Evolutionary conservation across 1,139 yeast genomes (phyloP), one percentile per base, ranked within the genome.

Genomic region (Sugiyamaella castrensis): DNA sequence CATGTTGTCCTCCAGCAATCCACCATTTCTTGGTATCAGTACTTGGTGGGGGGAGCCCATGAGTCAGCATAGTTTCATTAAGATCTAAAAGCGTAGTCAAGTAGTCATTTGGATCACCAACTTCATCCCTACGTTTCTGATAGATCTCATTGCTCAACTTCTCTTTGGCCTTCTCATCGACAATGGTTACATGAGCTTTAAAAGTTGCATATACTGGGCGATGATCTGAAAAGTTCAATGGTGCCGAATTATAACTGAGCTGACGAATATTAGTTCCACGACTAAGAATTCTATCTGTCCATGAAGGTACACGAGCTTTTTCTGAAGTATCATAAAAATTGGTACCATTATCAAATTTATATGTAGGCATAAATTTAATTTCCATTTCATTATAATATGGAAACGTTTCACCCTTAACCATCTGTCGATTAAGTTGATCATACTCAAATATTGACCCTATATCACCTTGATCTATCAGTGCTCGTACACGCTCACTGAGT

Each of bases 331-430:
- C 98, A 65, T 89, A 92, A 6, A 70, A 71, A 44, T 80, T 80
- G 0, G 96, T 87, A 2, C 95, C 95, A 51, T 87, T 88, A 64
- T 92, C 96, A 67, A 85, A 92, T 64, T 92, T 92, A 68, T 92
- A 92, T 0, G 98, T 92, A 9, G 98, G 98, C 43, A 83, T 77
- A 62, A 92, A 92, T 29, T 71, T 76, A 47, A 88, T 83, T 43
- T 79, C 81, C 71, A 82, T 85, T 68, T 94, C 99, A 58, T 81
- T 78, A 65, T 84, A 94, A 58, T 81, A 88, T 1, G 87, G 86
- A 64, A 94, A 92, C 0, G 87, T 78, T 41, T 88, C 95, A 6
- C 96, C 96, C n/a, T 77, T 74, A 34, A 77, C 76, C 88, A 89
- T 87, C 68, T 91, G 96, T 48, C 75, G 74, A 59, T 80, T 84